Conservation (phyloP, 2,329 filamentous ascomycete genomes). For the Tricladium varicosporioides region DNA sequence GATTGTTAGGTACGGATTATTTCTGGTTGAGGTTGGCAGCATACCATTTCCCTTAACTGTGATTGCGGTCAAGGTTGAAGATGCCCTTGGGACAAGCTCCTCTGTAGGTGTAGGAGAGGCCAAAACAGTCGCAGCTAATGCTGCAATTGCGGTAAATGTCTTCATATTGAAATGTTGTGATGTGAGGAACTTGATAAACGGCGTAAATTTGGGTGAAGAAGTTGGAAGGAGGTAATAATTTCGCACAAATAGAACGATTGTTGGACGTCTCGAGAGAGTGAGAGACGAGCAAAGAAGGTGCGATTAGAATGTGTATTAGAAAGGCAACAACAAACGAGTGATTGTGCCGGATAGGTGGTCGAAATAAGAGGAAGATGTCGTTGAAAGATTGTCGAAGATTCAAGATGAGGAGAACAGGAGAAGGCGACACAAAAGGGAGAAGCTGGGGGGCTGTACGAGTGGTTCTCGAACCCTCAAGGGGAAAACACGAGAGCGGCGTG, state of each 20-base stretch:
- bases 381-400: conserved; percentile 3
- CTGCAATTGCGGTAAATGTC: conserved; percentile 28
- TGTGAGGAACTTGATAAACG: neutral
- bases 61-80: conserved; percentile 25
- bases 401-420: neutral
- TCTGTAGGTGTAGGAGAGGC: conserved; percentile 22
- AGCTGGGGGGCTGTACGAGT: neutral
- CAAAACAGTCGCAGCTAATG: conserved; percentile 27
- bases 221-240: neutral
- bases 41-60: conserved; percentile 35
- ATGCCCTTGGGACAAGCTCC: conserved; percentile 21
- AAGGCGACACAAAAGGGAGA: neutral
- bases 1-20: conserved; percentile 8
- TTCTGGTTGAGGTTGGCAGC: neutral
- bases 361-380: conserved; percentile 4
- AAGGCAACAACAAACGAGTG: conserved; percentile 26
- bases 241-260: conserved; percentile 5
- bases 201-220: neutral
- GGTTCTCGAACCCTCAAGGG: neutral
- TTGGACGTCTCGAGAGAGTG: conserved; percentile 24
- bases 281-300: conserved; percentile 19
- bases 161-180: conserved; percentile 27
- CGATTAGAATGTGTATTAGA: conserved; percentile 19
- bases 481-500: neutral
- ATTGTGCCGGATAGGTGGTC: conserved; percentile 10